Base-by-base conservation (phyloP, 164 flowering plant genomes). In the Hamamelis virginiana region DNA sequence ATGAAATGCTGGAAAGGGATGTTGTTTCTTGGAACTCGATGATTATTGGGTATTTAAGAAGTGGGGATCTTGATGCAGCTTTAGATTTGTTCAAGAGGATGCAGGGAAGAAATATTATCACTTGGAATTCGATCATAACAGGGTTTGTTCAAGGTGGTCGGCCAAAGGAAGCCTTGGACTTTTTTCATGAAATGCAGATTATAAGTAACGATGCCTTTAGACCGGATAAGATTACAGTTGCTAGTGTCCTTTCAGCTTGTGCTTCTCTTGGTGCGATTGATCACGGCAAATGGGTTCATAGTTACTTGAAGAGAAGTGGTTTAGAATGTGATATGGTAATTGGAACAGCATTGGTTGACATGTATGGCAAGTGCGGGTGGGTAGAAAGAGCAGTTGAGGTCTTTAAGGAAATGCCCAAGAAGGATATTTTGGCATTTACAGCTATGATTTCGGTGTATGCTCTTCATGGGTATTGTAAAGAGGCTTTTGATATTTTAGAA, bases 311-410 rank as follows among this genome's bases (percentile, higher is more conserved):
- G 68, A 84, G 85, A 74, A 83, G 74, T 45, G 80, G 81, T 21
- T 14, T 91, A 21, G 81, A 77, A 64, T 64, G 76, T 68, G 97
- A 91, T 67, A 45, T 83, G 73, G 92, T 84, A 25, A 81, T 88
- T 62, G 77, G 69, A 45, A 89, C 95, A 45, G 91, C 97, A 18
- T 71, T 91, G 55, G 79, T 88, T 3, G 91, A 89, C 75, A 87
- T 91, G 97, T 91, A 89, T 73, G 92, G 92, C 25, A 91, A 89
- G 68, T 89, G 95, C 65, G 95, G 95, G 22, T 69, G 74, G 62
- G 76, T 89, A 33, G 84, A 80, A 14, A 78, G 67, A 59, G 97
- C 95, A 6, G 65, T 62, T 62, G 73, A 77, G 59, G 82, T 84
- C 51, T 91, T 91, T 66, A 69, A 64, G 27, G 83, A 73, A 65